phyloP scores from a whole-genome alignment of 2,329 filamentous ascomycete genomes.

The Sarocladium strictum region DNA sequence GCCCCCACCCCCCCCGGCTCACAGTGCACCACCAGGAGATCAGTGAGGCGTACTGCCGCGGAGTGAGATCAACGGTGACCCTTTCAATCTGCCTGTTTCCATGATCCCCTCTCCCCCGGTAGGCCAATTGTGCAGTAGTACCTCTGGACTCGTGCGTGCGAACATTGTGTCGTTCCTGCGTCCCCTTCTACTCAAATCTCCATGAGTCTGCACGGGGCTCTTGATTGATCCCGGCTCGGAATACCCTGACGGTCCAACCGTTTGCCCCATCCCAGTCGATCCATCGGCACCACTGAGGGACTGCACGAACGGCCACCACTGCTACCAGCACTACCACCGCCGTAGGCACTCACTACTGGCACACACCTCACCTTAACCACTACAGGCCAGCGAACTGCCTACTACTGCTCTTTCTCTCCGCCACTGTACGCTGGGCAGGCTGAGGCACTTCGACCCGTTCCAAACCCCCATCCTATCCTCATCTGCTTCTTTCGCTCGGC shows the following conservation, averaged over 20 bases:
- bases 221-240: neutral
- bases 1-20: neutral
- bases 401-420: neutral
- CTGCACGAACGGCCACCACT: conserved; percentile 18
- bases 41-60: neutral
- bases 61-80: neutral
- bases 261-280: conserved; percentile 16
- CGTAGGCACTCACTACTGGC: neutral
- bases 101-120: neutral
- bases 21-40: conserved; percentile 2
- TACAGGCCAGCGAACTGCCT: neutral
- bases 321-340: conserved; percentile 21
- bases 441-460: conserved; percentile 6
- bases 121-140: no score
- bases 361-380: neutral
- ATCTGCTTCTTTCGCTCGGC: conserved; percentile 7
- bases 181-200: no score
- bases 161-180: no score
- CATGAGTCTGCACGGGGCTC: no score
- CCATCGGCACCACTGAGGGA: neutral
- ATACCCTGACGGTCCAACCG: neutral
- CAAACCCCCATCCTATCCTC: conserved; percentile 1
- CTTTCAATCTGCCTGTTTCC: conserved; percentile 1
- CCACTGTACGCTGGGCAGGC: neutral
- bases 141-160: no score